Evolutionary conservation across 768 basidiomycete species (phyloP).

Genomic region (Suillus placidus): DNA sequence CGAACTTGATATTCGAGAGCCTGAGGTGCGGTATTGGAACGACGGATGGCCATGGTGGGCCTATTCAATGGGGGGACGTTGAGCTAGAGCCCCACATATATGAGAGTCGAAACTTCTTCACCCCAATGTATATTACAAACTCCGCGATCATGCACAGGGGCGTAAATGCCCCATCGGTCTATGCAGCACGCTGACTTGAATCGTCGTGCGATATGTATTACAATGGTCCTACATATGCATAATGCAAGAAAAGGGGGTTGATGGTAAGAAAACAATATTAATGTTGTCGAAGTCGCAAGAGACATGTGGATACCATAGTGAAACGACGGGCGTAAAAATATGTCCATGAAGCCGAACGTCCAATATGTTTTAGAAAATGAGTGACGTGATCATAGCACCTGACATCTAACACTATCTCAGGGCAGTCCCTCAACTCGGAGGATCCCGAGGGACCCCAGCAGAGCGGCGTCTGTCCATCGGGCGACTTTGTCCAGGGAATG

Average conservation of each 20-base stretch:
- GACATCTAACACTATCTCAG: conserved; percentile 2
- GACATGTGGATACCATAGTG: conserved; percentile 6
- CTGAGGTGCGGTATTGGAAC: conserved; percentile 34
- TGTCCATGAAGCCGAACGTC: conserved; percentile 26
- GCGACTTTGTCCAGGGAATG: conserved; percentile 35
- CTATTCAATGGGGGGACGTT: neutral
- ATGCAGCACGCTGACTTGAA: conserved; percentile 6
- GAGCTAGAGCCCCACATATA: conserved; percentile 7
- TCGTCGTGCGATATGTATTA: conserved; percentile 24
- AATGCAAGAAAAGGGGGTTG: conserved; percentile 9
- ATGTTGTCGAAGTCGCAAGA: conserved; percentile 15
- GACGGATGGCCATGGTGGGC: conserved; percentile 30
- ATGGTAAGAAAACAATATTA: conserved; percentile 14
- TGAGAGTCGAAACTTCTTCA: neutral
- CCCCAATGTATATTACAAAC: conserved; percentile 15
- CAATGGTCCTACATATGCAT: conserved; percentile 17
- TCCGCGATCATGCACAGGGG: conserved; percentile 9
- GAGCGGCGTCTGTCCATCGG: conserved; percentile 32
- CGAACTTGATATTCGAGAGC: conserved; percentile 13
- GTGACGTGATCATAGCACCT: neutral
- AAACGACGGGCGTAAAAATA: conserved; percentile 12
- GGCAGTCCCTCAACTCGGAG: conserved; percentile 35
- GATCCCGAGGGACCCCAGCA: conserved; percentile 41
- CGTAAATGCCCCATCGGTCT: neutral
- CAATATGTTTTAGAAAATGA: conserved; percentile 15